A percentile compares a stretch with the other conserved stretches of the same genome.
These are phyloP conservation scores for Salicornia ramosissima DNA, from an alignment of 148 eudicot species.

Conservation along the genomic window DNA sequence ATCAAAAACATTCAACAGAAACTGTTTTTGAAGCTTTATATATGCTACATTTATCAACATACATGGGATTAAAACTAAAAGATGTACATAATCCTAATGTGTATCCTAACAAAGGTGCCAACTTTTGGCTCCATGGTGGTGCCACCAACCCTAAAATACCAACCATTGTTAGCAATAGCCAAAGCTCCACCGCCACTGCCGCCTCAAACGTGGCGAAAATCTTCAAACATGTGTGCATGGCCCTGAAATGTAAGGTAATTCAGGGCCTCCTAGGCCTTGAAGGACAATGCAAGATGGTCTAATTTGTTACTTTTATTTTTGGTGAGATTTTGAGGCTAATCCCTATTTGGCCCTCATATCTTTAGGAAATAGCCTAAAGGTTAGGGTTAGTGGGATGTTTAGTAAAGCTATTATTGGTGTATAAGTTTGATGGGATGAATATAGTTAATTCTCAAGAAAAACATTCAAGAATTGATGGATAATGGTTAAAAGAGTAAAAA, in stretches of 20 bases:
- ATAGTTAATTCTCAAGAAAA: too few relatives aligned
- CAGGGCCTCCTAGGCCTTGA: background rate
- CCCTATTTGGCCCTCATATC: background rate
- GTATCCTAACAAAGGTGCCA: slow-evolving; percentile 22
- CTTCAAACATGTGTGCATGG: slow-evolving; percentile 19
- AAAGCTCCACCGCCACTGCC: slow-evolving; percentile 22
- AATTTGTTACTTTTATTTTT: background rate
- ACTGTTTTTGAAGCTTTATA: background rate
- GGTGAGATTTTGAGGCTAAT: background rate
- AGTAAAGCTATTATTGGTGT: background rate
- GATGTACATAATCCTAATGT: slow-evolving; percentile 4
- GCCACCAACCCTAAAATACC: slow-evolving; percentile 22
- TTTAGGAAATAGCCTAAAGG: background rate
- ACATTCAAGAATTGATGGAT: too few relatives aligned
- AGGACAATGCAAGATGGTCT: background rate
- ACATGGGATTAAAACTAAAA: background rate
- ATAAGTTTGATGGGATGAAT: too few relatives aligned
- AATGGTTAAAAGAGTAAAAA: background rate
- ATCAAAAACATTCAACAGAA: background rate
- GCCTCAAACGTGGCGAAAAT: slow-evolving; percentile 16
- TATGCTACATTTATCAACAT: slow-evolving; percentile 12
- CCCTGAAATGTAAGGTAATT: slow-evolving; percentile 6
- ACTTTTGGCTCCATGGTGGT: slow-evolving; percentile 23
- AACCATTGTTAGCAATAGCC: slow-evolving; percentile 21
- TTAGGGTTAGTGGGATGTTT: background rate